Base-by-base conservation (phyloP, 345 rosid species). In the Eucalyptus decipiens region DNA sequence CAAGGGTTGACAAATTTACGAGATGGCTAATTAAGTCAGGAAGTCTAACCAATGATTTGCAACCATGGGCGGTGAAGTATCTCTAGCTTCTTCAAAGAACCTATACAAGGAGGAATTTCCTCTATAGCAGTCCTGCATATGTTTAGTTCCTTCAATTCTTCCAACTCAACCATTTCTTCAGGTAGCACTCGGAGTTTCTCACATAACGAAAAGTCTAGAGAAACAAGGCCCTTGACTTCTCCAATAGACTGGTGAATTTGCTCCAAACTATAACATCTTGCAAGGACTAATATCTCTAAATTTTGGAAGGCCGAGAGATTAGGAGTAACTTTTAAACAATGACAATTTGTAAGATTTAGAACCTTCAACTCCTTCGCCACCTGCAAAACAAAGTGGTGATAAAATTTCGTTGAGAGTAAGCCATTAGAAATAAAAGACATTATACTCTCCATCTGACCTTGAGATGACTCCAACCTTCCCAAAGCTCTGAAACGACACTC, bases 181-280 rank as follows among this genome's bases (percentile, higher is more conserved):
- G 89, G 72, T n/a, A 88, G 37, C n/a, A 18, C 10, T 26, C 2
- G n/a, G 28, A 80, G 47, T 37, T 37, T 37, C 37, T 37, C 37
- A 37, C 37, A 80, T 72, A 88, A 5, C 1, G 32, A 11, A 4
- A 88, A 13, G 26, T 52, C 42, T 69, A 76, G 52, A 86, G 15
- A 60, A 60, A 60, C 3, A 8, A 60, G 67, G 16, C 4, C 8
- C 67, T 2, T 30, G 32, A 17, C 6, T 24, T 80, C 19, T 10
- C 87, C 87, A 9, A 88, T 88, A 32, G 89, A 88, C 16, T 26
- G 28, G 30, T 80, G 50, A 32, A 80, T 50, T 30, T 40, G 13
- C 16, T 47, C 6, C 7, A 37, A 2, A 0, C 2, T 0, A 2
- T 0, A 0, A 42, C 87, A 88, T 3, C 7, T 16, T 49, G 24